Conservation (phyloP, 176 grass and related monocot species). For the Themeda triandra region DNA sequence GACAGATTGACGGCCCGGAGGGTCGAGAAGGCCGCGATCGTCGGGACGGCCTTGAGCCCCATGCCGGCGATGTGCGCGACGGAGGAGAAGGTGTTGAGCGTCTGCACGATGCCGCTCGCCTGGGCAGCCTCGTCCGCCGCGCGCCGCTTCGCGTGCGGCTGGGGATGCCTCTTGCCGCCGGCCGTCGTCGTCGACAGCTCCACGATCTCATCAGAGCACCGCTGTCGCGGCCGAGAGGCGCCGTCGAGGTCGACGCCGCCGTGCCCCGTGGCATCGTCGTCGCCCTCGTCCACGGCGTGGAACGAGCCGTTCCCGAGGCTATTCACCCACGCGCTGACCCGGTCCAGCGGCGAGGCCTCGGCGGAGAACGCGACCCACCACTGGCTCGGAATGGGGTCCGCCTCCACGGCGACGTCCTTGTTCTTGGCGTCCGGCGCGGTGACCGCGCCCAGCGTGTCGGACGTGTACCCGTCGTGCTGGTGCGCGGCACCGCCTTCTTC, state of each 20-base stretch:
- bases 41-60: conserved; percentile 64
- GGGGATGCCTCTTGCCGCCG: conserved; percentile 9
- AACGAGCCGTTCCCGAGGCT: conserved; percentile 49
- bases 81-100: conserved; percentile 54
- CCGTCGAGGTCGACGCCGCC: neutral
- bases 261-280: conserved; percentile 8
- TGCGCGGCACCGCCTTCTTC: neutral
- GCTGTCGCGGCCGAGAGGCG: neutral
- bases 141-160: conserved; percentile 20
- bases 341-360: conserved; percentile 52
- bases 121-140: conserved; percentile 39
- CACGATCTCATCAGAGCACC: conserved; percentile 40
- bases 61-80: conserved; percentile 78
- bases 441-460: conserved; percentile 57
- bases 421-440: conserved; percentile 33
- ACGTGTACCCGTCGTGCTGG: conserved; percentile 61
- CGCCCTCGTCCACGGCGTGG: neutral
- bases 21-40: conserved; percentile 64
- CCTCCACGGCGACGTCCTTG: conserved; percentile 29
- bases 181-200: conserved; percentile 38
- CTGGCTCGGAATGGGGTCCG: conserved; percentile 36
- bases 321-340: conserved; percentile 90
- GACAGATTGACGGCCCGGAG: conserved; percentile 87
- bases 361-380: conserved; percentile 70
- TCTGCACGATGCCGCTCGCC: conserved; percentile 56